Conservation (phyloP, 352 stramenopile species). For the Phytophthora sansomeana region DNA sequence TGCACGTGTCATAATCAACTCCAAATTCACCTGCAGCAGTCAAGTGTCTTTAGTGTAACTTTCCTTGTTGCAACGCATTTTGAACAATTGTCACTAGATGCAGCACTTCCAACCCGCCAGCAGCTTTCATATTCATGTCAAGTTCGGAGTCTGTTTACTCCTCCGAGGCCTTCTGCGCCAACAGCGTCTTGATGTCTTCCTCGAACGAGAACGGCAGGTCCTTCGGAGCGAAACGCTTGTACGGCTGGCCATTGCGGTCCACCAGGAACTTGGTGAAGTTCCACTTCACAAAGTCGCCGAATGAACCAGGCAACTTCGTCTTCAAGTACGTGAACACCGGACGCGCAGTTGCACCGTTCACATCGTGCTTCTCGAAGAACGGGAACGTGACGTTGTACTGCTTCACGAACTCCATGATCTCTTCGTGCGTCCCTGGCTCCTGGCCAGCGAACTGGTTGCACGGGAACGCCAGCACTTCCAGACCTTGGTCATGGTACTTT, state of each 20-base stretch:
- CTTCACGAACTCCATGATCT: slow-evolving; percentile 68
- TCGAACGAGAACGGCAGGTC: slow-evolving; percentile 34
- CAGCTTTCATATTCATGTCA: too few species aligned
- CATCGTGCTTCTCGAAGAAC: slow-evolving; percentile 76
- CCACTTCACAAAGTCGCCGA: slow-evolving; percentile 85
- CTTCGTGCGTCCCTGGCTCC: slow-evolving; percentile 67
- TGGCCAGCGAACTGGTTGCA: slow-evolving; percentile 84
- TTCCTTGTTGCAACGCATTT: too few species aligned
- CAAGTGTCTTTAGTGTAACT: too few species aligned
- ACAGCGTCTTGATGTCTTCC: slow-evolving; percentile 48
- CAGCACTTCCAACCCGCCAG: too few species aligned
- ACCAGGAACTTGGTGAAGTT: slow-evolving; percentile 94
- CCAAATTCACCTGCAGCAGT: too few species aligned
- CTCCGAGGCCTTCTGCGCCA: slow-evolving; percentile 38
- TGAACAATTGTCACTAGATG: too few species aligned
- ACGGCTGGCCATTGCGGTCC: slow-evolving; percentile 81
- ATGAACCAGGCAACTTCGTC: slow-evolving; percentile 60
- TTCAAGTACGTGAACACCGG: slow-evolving; percentile 89
- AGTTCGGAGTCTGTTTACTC: slow-evolving; percentile 15
- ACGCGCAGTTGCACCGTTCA: slow-evolving; percentile 80
- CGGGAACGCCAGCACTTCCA: slow-evolving; percentile 81
- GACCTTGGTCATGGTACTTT: slow-evolving; percentile 64
- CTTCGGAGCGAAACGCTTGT: slow-evolving; percentile 34
- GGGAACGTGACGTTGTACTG: slow-evolving; percentile 49
- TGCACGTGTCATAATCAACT: too few species aligned